Evolutionary conservation across 495 filamentous ascomycete genomes (phyloP).

Genomic region (Penicillium waksmanii): DNA sequence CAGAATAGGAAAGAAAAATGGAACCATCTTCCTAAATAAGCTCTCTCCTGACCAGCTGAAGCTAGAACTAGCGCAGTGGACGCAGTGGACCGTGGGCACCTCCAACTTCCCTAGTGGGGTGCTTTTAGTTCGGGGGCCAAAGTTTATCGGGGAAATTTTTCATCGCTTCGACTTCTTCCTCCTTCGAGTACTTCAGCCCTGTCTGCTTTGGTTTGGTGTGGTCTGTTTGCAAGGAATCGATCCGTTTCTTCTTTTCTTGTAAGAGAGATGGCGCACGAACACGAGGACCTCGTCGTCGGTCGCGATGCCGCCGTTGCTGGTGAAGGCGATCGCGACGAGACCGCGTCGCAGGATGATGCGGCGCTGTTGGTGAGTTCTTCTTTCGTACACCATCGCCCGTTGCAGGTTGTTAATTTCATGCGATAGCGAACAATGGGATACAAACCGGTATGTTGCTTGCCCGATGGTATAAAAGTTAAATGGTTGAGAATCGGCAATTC

Average conservation of each 20-base stretch:
- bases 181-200: background rate
- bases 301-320: slow-evolving; percentile 28
- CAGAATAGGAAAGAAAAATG: no score
- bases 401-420: slow-evolving; percentile 17
- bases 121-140: background rate
- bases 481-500: background rate
- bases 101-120: background rate
- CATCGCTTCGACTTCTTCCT: background rate
- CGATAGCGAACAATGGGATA: slow-evolving; percentile 52
- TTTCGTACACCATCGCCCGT: background rate
- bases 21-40: background rate
- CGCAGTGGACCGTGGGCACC: background rate
- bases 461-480: background rate
- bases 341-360: slow-evolving; percentile 45
- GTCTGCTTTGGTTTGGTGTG: background rate
- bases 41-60: background rate
- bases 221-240: background rate
- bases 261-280: slow-evolving; percentile 21
- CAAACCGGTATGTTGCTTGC: slow-evolving; percentile 45
- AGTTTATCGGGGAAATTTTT: slow-evolving; percentile 5
- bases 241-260: background rate
- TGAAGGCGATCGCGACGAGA: slow-evolving; percentile 35
- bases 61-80: background rate
- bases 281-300: slow-evolving; percentile 31
- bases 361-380: slow-evolving; percentile 43